A percentile compares a stretch with the other conserved stretches of the same genome.
Conservation (phyloP, 108 stramenopile genomes). For the Pseudonitzschia multiseries region DNA sequence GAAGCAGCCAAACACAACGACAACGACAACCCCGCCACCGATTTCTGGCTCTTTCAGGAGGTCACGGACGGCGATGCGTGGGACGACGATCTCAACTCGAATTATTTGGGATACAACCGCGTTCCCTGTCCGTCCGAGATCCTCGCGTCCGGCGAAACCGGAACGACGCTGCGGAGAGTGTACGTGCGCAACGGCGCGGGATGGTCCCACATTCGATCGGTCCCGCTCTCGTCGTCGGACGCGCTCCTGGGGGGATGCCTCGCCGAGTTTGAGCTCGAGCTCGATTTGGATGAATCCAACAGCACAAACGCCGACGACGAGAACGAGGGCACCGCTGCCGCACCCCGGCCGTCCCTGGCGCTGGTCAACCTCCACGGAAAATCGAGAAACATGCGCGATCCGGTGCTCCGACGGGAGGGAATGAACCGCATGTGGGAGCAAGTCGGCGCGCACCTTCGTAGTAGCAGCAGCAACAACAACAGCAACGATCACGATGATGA, state of each 20-base stretch:
- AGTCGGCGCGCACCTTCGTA: background rate
- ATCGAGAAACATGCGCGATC: conserved; percentile 13
- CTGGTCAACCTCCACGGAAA: conserved; percentile 12
- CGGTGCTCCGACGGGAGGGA: background rate
- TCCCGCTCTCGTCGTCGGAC: background rate
- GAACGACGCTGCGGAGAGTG: background rate
- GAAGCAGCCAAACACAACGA: background rate
- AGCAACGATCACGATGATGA: background rate
- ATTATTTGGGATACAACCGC: background rate
- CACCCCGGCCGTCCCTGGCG: background rate
- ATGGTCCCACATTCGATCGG: background rate
- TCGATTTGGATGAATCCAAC: too few species aligned
- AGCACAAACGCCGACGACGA: too few species aligned
- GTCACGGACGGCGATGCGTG: background rate
- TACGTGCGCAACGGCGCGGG: conserved; percentile 2
- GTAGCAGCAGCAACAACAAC: background rate
- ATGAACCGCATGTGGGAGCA: background rate
- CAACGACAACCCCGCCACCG: background rate
- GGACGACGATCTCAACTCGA: background rate
- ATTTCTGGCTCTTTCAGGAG: conserved; percentile 11
- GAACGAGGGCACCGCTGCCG: too few species aligned
- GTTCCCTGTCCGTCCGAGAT: background rate
- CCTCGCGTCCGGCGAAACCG: background rate
- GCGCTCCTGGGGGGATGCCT: conserved; percentile 11
- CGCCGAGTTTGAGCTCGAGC: background rate